Percentiles rank a stretch among this genome's conserved stretches.
Conservation (phyloP, 805 yeast species). For the Komagataella kurtzmanii region DNA sequence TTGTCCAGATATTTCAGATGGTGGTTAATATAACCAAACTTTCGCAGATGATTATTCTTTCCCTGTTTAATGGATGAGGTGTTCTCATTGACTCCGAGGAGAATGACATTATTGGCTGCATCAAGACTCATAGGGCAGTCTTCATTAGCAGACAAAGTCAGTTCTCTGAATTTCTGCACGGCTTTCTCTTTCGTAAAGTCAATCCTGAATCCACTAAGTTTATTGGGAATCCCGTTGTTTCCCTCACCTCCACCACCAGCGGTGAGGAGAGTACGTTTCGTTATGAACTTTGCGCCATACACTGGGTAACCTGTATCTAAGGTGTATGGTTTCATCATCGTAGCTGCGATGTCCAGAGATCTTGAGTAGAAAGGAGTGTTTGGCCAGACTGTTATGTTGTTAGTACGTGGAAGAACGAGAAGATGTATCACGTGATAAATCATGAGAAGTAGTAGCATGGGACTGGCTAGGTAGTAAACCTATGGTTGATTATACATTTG, state of each 20-base stretch:
- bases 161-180: slow-evolving; percentile 50
- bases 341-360: neutral
- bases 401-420: neutral
- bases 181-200: slow-evolving; percentile 19
- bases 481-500: neutral
- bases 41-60: slow-evolving; percentile 59
- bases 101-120: slow-evolving; percentile 34
- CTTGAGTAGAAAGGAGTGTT: neutral
- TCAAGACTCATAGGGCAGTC: slow-evolving; percentile 87
- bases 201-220: slow-evolving; percentile 48
- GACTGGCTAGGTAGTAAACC: neutral
- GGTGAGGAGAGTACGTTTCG: slow-evolving; percentile 46
- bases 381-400: neutral
- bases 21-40: slow-evolving; percentile 43
- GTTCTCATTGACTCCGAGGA: slow-evolving; percentile 70
- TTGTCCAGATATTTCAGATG: slow-evolving; percentile 48
- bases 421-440: neutral
- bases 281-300: slow-evolving; percentile 62
- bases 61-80: slow-evolving; percentile 43
- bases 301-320: slow-evolving; percentile 51
- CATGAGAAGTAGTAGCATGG: neutral
- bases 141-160: slow-evolving; percentile 41
- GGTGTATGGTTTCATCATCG: neutral
- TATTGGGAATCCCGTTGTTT: slow-evolving; percentile 77
- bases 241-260: slow-evolving; percentile 98